Conservation (phyloP, 208 protist genomes). For the Hexamita inflata region DNA sequence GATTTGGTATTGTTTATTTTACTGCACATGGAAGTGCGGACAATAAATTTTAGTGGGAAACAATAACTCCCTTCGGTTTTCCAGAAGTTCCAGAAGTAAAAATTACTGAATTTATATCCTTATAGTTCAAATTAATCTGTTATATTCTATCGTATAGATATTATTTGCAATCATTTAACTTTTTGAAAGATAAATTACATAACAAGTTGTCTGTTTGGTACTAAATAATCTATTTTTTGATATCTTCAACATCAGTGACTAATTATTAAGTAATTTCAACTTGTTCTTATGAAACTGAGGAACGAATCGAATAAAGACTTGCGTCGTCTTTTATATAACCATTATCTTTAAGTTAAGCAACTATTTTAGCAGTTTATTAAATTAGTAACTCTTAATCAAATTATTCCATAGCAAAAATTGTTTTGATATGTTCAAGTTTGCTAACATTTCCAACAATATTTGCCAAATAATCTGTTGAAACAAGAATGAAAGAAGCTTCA, state of each 20-base stretch:
- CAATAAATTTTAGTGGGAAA: not conserved
- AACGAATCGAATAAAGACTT: not conserved
- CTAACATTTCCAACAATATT: not conserved
- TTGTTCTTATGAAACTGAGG: not conserved
- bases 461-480: not conserved
- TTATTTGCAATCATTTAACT: not conserved
- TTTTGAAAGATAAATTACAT: not conserved
- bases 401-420: not conserved
- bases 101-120: not conserved
- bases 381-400: not conserved
- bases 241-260: not conserved
- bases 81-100: not conserved
- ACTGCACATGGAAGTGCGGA: not conserved
- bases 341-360: not conserved
- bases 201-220: not conserved
- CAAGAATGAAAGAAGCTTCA: not conserved
- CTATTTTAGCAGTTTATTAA: not conserved
- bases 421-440: not conserved
- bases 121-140: not conserved
- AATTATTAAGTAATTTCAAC: not conserved
- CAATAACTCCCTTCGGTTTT: not conserved
- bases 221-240: not conserved
- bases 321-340: not conserved
- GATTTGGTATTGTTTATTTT: not conserved
- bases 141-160: not conserved